Base-by-base conservation (phyloP, 1,284 basidiomycete species). In the Pyrrhoderma noxium region DNA sequence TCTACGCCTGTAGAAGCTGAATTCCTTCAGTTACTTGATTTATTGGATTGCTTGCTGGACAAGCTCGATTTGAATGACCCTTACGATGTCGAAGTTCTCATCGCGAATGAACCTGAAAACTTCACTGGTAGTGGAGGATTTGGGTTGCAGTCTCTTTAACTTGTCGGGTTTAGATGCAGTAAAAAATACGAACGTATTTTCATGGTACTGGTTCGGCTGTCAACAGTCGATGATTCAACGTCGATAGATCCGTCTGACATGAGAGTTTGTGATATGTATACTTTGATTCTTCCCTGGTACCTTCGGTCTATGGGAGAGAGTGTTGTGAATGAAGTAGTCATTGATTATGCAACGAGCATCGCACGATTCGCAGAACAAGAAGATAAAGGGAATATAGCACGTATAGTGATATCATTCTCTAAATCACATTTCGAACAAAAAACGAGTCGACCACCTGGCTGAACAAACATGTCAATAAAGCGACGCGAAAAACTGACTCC, bases 341-440 rank as follows among this genome's bases (percentile, higher is more conserved):
- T 81, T 47, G 76, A 75, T 25, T 88, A 94, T 64, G 89, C 92
- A 2, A 74, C 80, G 45, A 80, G 87, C 60, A 79, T 96, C 35
- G 82, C 83, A 31, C 66, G 64, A 7, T 74, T 94, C 21, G 92
- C 93, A 1, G 80, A 82, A 35, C 66, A 71, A 38, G 83, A 91
- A 59, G 82, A 82, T 38, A 77, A 82, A 47, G 75, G 80, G 9
- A 89, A 86, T 59, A 85, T 96, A 57, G 74, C 80, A 53, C 85
- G 90, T 31, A 86, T 97, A 59, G 88, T 95, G 78, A 85, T 76
- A 1, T 94, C 91, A 5, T 93, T 95, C 57, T 81, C 89, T 38
- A 91, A 89, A 65, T 74, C 76, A 19, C 86, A 40, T 97, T 97
- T 74, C 77, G 93, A 40, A 92, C 92, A 1, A 88, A 88, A 63